These are phyloP conservation scores for Skeletonema menzelii DNA, from an alignment of 108 stramenopile species.

Conservation along the genomic window DNA sequence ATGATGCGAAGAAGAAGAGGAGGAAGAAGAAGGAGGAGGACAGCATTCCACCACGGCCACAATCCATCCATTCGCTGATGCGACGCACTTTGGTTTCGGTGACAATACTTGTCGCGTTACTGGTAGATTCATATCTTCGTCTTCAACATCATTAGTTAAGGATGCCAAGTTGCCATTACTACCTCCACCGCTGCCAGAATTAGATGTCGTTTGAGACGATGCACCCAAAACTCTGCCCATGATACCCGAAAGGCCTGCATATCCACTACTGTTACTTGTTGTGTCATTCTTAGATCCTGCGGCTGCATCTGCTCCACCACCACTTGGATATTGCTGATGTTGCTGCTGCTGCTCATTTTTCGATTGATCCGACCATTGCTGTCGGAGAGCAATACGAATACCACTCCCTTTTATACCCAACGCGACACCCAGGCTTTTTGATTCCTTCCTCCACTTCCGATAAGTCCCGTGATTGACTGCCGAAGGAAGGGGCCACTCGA, in stretches of 20 bases:
- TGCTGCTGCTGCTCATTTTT: neutral
- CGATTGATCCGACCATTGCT: neutral
- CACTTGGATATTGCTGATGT: neutral
- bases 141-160: slow-evolving; percentile 37
- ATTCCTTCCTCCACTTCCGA: slow-evolving; percentile 51
- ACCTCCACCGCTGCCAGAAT: slow-evolving; percentile 1
- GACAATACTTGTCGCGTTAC: slow-evolving; percentile 60
- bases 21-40: slow-evolving; percentile 23
- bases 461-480: slow-evolving; percentile 51
- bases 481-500: slow-evolving; percentile 82
- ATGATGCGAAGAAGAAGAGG: neutral
- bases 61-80: slow-evolving; percentile 85
- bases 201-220: slow-evolving; percentile 35
- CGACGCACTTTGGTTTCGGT: slow-evolving; percentile 65
- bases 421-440: slow-evolving; percentile 40
- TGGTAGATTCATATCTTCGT: slow-evolving; percentile 33
- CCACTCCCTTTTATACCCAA: slow-evolving; percentile 48
- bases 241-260: slow-evolving; percentile 38
- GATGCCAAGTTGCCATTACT: slow-evolving; percentile 8
- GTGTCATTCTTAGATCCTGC: neutral
- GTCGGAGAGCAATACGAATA: neutral
- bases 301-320: slow-evolving; percentile 3
- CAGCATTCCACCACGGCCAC: slow-evolving; percentile 75
- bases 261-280: slow-evolving; percentile 10
- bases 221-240: slow-evolving; percentile 49